Evolutionary conservation across 2,329 filamentous ascomycete genomes (phyloP).

Genomic region (Pseudogymnoascus sp.): DNA sequence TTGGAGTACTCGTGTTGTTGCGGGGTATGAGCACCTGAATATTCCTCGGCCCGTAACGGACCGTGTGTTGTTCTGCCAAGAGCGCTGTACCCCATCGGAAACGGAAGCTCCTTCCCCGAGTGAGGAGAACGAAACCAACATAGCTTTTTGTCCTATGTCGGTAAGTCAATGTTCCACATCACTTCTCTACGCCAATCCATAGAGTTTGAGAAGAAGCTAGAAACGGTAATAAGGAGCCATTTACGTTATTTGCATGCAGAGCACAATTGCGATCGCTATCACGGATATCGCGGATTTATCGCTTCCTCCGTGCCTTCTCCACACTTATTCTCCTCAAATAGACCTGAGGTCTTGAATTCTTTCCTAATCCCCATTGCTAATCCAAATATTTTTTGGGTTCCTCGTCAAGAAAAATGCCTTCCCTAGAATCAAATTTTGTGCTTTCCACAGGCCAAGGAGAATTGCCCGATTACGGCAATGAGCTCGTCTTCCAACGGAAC

Average conservation of each 20-base stretch:
- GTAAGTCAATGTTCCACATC: background rate
- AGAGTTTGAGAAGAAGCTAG: background rate
- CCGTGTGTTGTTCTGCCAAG: background rate
- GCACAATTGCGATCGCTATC: background rate
- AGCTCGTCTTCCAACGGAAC: constrained; percentile 44
- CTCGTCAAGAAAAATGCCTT: background rate
- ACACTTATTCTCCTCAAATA: background rate
- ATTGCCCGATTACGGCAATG: constrained; percentile 40
- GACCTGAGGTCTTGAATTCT: background rate
- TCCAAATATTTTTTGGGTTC: background rate
- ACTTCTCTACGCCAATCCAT: background rate
- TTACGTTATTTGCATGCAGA: constrained; percentile 5
- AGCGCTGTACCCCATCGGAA: background rate
- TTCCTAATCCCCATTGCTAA: too few species aligned
- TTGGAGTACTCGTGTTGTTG: background rate
- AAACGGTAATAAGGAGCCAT: background rate
- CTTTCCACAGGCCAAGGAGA: constrained; percentile 18
- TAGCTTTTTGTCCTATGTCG: background rate
- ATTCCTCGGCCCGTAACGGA: background rate
- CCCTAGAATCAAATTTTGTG: background rate
- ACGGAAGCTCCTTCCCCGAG: background rate
- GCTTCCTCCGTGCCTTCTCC: background rate
- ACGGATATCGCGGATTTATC: background rate
- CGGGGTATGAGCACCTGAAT: background rate
- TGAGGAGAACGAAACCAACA: background rate